These are phyloP conservation scores for Elaeis oleifera DNA, from an alignment of 202 grass and related monocot genomes.

Conservation along the genomic window DNA sequence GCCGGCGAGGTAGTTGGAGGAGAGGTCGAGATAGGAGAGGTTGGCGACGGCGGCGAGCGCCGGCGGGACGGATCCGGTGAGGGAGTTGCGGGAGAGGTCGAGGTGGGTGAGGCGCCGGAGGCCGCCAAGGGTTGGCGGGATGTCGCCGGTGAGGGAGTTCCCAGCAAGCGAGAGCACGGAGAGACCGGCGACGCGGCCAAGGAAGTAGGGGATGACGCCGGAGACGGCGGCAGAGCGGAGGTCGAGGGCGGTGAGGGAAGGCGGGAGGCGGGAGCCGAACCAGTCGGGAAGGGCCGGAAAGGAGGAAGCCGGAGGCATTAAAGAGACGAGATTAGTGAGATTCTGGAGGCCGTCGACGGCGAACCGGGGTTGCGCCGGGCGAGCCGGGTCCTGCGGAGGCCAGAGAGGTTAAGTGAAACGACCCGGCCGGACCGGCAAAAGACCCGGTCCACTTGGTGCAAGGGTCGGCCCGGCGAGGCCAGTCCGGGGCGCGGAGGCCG, in stretches of 20 bases:
- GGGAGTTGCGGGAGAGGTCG: constrained; percentile 33
- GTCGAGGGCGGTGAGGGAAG: constrained; percentile 42
- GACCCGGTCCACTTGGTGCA: constrained; percentile 53
- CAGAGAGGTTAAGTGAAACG: constrained; percentile 40
- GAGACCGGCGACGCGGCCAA: constrained; percentile 15
- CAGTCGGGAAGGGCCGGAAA: constrained; percentile 50
- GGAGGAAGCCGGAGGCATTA: constrained; percentile 69
- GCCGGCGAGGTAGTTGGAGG: constrained; percentile 7
- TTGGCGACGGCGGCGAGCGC: constrained; percentile 24
- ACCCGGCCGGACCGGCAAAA: constrained; percentile 57
- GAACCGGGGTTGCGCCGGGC: constrained; percentile 16
- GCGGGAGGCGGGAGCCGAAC: constrained; percentile 42
- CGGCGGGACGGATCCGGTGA: constrained; percentile 3
- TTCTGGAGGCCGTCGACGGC: constrained; percentile 38
- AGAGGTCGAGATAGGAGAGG: constrained; percentile 45
- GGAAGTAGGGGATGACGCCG: constrained; percentile 54
- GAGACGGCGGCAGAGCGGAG: constrained; percentile 38
- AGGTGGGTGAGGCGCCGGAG: constrained; percentile 22
- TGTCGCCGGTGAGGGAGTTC: neutral
- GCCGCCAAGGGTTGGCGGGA: constrained; percentile 27
- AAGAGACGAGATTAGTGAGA: constrained; percentile 44
- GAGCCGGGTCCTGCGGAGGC: constrained; percentile 56
- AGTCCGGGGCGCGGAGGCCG: constrained; percentile 49
- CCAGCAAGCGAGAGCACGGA: constrained; percentile 3
- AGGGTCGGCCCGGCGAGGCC: constrained; percentile 54